Percentiles rank a stretch among this genome's conserved stretches.
Conservation (phyloP, 306 rosid genomes). For the Morella rubra region DNA sequence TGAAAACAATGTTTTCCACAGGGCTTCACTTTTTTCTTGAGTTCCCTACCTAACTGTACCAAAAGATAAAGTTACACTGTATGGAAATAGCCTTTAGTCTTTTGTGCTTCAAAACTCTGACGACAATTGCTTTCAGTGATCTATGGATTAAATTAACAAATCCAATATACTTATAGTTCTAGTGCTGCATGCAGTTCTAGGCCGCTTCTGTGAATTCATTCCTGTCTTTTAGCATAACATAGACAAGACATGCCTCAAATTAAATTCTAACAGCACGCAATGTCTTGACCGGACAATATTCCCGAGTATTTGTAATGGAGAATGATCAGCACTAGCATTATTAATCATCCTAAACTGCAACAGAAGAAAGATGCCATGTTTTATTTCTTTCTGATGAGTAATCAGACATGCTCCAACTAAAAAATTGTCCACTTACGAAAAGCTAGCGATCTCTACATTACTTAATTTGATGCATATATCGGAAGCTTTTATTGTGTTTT, state of each 20-base stretch:
- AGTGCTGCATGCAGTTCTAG: conserved; percentile 29
- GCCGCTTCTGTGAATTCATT: conserved; percentile 7
- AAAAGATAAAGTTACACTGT: conserved; percentile 17
- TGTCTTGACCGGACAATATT: conserved; percentile 11
- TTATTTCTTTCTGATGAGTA: conserved; percentile 21
- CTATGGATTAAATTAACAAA: conserved; percentile 11
- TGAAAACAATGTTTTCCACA: conserved; percentile 16
- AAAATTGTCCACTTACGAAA: conserved; percentile 23
- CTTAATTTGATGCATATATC: background rate
- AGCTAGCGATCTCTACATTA: conserved; percentile 22
- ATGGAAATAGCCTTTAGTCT: conserved; percentile 18
- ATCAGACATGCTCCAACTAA: conserved; percentile 11
- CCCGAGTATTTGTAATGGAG: conserved; percentile 17
- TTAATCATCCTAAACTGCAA: background rate
- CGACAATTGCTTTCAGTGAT: conserved; percentile 13
- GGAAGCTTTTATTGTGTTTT: background rate
- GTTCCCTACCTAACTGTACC: conserved; percentile 38
- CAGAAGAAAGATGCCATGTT: conserved; percentile 17
- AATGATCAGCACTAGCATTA: background rate
- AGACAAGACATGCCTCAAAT: conserved; percentile 23
- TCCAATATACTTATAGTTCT: background rate
- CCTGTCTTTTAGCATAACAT: conserved; percentile 7
- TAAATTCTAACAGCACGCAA: conserved; percentile 16
- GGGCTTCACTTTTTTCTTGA: conserved; percentile 37
- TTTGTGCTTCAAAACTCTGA: conserved; percentile 17